Evolutionary conservation across 2,329 filamentous ascomycete genomes (phyloP), one percentile per base, ranked within the genome.

Genomic region (Botrytis deweyae): DNA sequence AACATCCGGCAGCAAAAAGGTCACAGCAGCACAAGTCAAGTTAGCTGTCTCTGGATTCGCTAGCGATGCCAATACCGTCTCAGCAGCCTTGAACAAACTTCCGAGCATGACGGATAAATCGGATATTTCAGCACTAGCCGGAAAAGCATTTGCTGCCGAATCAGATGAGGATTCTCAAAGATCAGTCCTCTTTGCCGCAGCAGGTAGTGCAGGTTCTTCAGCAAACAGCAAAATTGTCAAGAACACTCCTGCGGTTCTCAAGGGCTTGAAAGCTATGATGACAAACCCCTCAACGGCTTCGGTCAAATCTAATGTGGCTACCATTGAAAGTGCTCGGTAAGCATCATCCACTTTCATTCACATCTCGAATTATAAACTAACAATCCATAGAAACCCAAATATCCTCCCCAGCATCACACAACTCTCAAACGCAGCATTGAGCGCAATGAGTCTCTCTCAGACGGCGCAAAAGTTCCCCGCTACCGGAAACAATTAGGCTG

Each of bases 321-420:
- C 77, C 7, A 73, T 73, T 29, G n/a, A 69, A 69, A 38, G 6
- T 52, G 71, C 64, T 29, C 49, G 71, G 71, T 73, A 62, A 73
- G 42, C 42, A n/a, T 20, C 25, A 42, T 25, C 18, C n/a, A 22
- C 14, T 6, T 29, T 8, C 9, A 25, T 7, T 22, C 16, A n/a
- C 36, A 42, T 2, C 40, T 6, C 7, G n/a, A 12, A 25, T 22
- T n/a, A 25, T 42, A 6, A 22, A 25, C 75, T 74, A 22, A 63
- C 55, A 6, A 58, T 10, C 10, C 33, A 55, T 40, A 79, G 78
- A 76, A 79, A 79, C 55, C 75, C 78, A 14, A 74, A 79, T 36
- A 79, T 79, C 52, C 75, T 79, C 52, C 78, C 78, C 12, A 78
- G 76, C 52, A 79, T 79, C 72, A 79, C 78, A 4, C 72, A 77